A percentile compares a stretch with the other conserved stretches of the same genome.
phyloP scores from a whole-genome alignment of 352 stramenopile genomes.

The Pythium dissimile region DNA sequence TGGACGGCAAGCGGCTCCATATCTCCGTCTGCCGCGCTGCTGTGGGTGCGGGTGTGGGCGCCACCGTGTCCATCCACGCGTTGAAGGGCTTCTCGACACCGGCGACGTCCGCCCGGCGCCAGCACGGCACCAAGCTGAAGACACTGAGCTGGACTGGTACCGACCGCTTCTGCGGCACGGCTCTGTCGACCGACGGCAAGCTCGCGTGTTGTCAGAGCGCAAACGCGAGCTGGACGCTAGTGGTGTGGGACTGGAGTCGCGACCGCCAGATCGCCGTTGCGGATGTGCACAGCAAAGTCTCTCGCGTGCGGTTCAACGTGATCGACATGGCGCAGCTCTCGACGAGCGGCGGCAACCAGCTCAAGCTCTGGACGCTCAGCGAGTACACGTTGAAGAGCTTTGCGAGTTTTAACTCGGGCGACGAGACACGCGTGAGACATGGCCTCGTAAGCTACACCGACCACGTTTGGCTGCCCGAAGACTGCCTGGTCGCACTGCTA shows the following conservation, averaged over 20 bases:
- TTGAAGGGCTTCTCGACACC: constrained; percentile 10
- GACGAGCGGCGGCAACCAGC: constrained; percentile 57
- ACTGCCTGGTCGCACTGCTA: constrained; percentile 62
- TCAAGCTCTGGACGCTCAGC: constrained; percentile 74
- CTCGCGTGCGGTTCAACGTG: constrained; percentile 69
- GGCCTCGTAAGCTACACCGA: constrained; percentile 51
- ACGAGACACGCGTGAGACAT: constrained; percentile 51
- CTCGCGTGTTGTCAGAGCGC: constrained; percentile 56
- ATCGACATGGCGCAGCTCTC: constrained; percentile 80
- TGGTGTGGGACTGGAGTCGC: constrained; percentile 78
- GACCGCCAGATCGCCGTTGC: constrained; percentile 52
- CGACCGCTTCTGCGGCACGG: constrained; percentile 46
- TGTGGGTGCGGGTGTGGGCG: neutral
- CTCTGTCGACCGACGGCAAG: constrained; percentile 67
- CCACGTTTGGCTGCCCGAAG: constrained; percentile 65
- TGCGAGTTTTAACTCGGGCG: constrained; percentile 72
- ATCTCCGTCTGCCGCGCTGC: constrained; percentile 53
- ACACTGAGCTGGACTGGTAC: constrained; percentile 39
- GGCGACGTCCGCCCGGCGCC: neutral
- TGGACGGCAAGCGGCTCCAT: constrained; percentile 53
- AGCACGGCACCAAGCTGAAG: constrained; percentile 25
- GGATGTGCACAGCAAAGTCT: constrained; percentile 70
- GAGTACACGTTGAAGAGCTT: constrained; percentile 70
- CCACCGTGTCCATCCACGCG: constrained; percentile 23
- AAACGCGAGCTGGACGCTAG: constrained; percentile 53